A percentile compares a stretch with the other conserved stretches of the same genome.
phyloP scores from a whole-genome alignment of 1,284 basidiomycete genomes.

The Schizophyllum commune region DNA sequence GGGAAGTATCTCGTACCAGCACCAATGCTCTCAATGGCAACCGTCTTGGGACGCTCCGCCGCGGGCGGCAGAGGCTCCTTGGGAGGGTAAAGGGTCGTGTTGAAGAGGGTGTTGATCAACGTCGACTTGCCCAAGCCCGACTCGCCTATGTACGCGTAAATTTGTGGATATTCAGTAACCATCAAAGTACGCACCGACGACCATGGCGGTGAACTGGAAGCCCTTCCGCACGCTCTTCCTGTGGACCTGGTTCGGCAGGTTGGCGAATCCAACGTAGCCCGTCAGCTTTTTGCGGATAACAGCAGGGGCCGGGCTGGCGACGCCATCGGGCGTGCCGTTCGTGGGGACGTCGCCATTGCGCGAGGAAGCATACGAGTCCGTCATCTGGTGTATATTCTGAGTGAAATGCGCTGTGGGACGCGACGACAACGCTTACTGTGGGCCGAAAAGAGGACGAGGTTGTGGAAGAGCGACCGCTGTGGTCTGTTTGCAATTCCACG shows the following conservation, averaged over 20 bases:
- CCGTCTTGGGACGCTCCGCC: conserved; percentile 83
- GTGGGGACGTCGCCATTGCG: conserved; percentile 54
- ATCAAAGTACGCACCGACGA: conserved; percentile 71
- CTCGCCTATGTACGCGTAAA: conserved; percentile 60
- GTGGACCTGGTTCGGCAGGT: conserved; percentile 93
- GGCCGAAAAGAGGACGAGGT: conserved; percentile 27
- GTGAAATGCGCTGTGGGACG: conserved; percentile 19
- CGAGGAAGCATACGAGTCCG: conserved; percentile 63
- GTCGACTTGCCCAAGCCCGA: conserved; percentile 97
- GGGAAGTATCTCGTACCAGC: conserved; percentile 59
- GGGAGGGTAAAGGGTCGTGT: conserved; percentile 86
- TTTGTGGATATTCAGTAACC: not conserved
- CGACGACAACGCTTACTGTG: conserved; percentile 15
- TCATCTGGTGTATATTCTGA: conserved; percentile 41
- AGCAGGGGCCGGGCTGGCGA: conserved; percentile 47
- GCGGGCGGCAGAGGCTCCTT: conserved; percentile 80
- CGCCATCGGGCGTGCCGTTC: conserved; percentile 53
- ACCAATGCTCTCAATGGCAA: conserved; percentile 93
- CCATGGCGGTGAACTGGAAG: conserved; percentile 95
- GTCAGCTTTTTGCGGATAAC: conserved; percentile 86
- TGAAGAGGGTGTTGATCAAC: conserved; percentile 95
- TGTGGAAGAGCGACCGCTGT: conserved; percentile 40
- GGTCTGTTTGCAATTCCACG: conserved; percentile 1
- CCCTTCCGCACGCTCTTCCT: conserved; percentile 94
- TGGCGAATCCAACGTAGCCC: conserved; percentile 84